These are phyloP conservation scores for Leishmania martiniquensis DNA, from an alignment of 208 protist species.

Conservation along the genomic window DNA sequence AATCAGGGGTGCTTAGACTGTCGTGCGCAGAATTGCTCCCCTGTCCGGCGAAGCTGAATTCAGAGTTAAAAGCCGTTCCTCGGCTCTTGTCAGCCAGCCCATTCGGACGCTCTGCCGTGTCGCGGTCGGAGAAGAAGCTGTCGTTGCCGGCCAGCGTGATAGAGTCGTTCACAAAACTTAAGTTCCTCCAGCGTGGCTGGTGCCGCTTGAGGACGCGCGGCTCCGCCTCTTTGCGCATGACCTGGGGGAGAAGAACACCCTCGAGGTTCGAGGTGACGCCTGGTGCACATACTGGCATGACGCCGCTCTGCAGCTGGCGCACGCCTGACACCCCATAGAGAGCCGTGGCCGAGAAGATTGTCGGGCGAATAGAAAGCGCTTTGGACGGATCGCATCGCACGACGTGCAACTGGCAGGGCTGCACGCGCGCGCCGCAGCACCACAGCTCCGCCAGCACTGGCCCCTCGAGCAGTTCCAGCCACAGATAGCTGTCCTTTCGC, in stretches of 20 bases:
- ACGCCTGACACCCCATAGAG: slow-evolving; percentile 65
- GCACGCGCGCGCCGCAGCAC: slow-evolving; percentile 82
- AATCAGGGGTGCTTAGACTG: neutral
- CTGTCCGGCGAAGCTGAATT: neutral
- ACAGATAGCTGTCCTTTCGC: slow-evolving; percentile 70
- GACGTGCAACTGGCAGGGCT: slow-evolving; percentile 83
- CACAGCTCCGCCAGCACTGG: slow-evolving; percentile 78
- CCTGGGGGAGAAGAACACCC: slow-evolving; percentile 67
- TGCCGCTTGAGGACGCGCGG: slow-evolving; percentile 31
- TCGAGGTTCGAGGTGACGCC: slow-evolving; percentile 64
- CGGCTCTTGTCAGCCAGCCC: slow-evolving; percentile 10
- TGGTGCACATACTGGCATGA: slow-evolving; percentile 47
- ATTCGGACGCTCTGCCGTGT: slow-evolving; percentile 2
- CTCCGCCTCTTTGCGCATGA: slow-evolving; percentile 61
- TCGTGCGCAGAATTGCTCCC: neutral
- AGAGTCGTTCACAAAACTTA: slow-evolving; percentile 27
- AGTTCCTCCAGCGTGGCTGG: slow-evolving; percentile 4
- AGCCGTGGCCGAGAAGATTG: slow-evolving; percentile 66
- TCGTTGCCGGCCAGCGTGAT: slow-evolving; percentile 17
- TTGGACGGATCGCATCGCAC: slow-evolving; percentile 62
- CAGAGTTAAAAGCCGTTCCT: neutral
- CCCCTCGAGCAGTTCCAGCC: slow-evolving; percentile 73
- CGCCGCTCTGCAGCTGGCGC: slow-evolving; percentile 47
- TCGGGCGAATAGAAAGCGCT: slow-evolving; percentile 41
- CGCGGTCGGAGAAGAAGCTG: slow-evolving; percentile 33